Conservation (phyloP, 306 rosid genomes). For the Trichosanthes cucumerina region DNA sequence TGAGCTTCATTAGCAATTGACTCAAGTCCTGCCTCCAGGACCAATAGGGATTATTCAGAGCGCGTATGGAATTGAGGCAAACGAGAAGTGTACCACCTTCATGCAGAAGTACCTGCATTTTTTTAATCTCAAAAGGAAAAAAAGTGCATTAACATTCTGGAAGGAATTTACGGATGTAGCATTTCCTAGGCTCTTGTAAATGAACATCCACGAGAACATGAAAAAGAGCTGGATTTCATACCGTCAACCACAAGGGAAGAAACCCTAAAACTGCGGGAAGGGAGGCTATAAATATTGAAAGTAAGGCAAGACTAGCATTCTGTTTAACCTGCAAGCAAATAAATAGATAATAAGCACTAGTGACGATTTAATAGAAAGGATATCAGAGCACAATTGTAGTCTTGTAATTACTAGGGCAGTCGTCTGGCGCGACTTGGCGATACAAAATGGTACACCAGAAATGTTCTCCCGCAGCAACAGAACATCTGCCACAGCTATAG, state of each 20-base stretch:
- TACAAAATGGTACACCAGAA: conserved; percentile 83
- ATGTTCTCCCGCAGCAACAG: conserved; percentile 71
- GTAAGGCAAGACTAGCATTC: conserved; percentile 76
- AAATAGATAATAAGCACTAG: conserved; percentile 12
- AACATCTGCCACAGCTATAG: conserved; percentile 84
- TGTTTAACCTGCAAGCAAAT: conserved; percentile 65
- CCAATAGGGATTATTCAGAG: conserved; percentile 67
- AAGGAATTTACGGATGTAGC: neutral
- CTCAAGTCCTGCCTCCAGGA: conserved; percentile 63
- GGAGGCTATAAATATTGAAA: conserved; percentile 64
- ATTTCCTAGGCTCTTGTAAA: neutral
- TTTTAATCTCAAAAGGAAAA: neutral
- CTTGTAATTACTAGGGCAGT: conserved; percentile 51
- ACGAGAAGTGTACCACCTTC: conserved; percentile 96
- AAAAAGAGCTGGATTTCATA: conserved; percentile 22
- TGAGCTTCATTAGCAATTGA: conserved; percentile 28
- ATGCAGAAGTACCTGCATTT: conserved; percentile 81
- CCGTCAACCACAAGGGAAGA: conserved; percentile 92
- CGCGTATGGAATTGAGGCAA: conserved; percentile 89
- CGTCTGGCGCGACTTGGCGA: conserved; percentile 91
- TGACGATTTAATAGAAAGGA: neutral
- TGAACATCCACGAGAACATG: neutral
- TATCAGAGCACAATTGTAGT: neutral
- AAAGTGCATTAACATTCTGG: neutral
- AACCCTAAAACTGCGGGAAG: conserved; percentile 89